These are phyloP conservation scores for Pyracantha coccinea DNA, from an alignment of 331 rosid species.

Conservation along the genomic window DNA sequence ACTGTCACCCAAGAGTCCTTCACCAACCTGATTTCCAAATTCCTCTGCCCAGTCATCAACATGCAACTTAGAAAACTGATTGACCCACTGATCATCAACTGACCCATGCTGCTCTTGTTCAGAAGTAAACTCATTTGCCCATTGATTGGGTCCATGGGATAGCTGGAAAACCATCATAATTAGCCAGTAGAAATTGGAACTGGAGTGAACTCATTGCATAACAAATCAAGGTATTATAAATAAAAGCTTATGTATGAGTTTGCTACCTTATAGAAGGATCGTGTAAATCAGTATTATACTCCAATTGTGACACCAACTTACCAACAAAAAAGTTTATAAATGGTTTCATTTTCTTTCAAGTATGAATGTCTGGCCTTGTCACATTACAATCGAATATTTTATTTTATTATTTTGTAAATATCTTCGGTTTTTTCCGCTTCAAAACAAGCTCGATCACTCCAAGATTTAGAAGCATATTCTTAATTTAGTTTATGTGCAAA, in stretches of 20 bases:
- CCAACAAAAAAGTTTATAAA: background rate
- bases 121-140: slow-evolving; percentile 80
- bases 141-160: slow-evolving; percentile 53
- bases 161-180: slow-evolving; percentile 39
- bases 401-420: background rate
- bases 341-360: background rate
- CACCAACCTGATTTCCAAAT: slow-evolving; percentile 74
- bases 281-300: background rate
- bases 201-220: background rate
- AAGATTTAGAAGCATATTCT: background rate
- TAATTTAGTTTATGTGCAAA: background rate
- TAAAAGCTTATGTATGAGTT: background rate
- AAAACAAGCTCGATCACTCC: background rate
- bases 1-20: slow-evolving; percentile 55
- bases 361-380: background rate
- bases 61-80: slow-evolving; percentile 85
- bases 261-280: background rate
- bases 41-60: slow-evolving; percentile 91
- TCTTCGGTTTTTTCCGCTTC: background rate
- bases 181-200: slow-evolving; percentile 8
- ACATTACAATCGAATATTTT: background rate
- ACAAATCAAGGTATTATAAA: background rate
- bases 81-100: slow-evolving; percentile 77
- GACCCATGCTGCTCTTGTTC: slow-evolving; percentile 32
- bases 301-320: background rate